phyloP scores from a whole-genome alignment of 2,329 filamentous ascomycete genomes.

The Emmonsia crescens region DNA sequence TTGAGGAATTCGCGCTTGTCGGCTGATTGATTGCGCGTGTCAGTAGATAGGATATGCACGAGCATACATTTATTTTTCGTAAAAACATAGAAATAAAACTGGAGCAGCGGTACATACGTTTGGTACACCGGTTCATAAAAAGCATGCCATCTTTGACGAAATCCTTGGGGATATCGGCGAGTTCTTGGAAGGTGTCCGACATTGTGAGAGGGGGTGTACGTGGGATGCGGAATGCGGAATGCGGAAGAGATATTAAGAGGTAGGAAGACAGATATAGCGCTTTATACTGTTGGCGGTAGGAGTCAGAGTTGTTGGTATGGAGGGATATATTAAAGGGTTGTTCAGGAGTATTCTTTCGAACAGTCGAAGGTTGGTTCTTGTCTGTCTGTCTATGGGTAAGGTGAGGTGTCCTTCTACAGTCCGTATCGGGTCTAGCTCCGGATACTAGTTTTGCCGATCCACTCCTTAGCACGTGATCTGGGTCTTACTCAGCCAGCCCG shows the following conservation, averaged over 20 bases:
- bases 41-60: conserved; percentile 1
- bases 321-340: not conserved
- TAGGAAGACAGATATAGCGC: not conserved
- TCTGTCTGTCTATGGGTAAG: too few species aligned
- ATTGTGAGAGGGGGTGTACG: conserved; percentile 23
- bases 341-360: not conserved
- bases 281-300: not conserved
- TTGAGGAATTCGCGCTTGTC: conserved; percentile 51
- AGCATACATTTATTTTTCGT: not conserved
- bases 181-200: conserved; percentile 50
- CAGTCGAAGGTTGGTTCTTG: too few species aligned
- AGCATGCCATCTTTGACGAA: conserved; percentile 42
- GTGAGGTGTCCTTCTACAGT: conserved; percentile 7
- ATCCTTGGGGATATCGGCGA: conserved; percentile 48
- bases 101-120: conserved; percentile 28
- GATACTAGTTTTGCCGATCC: not conserved
- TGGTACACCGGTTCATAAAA: conserved; percentile 40
- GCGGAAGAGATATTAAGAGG: not conserved
- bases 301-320: not conserved
- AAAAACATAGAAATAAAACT: not conserved
- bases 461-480: not conserved
- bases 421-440: conserved; percentile 3
- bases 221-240: not conserved
- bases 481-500: not conserved
- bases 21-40: conserved; percentile 30